A percentile compares a stretch with the other conserved stretches of the same genome.
phyloP scores from a whole-genome alignment of 1,284 basidiomycete species.

The Cryptococcus wingfieldii region DNA sequence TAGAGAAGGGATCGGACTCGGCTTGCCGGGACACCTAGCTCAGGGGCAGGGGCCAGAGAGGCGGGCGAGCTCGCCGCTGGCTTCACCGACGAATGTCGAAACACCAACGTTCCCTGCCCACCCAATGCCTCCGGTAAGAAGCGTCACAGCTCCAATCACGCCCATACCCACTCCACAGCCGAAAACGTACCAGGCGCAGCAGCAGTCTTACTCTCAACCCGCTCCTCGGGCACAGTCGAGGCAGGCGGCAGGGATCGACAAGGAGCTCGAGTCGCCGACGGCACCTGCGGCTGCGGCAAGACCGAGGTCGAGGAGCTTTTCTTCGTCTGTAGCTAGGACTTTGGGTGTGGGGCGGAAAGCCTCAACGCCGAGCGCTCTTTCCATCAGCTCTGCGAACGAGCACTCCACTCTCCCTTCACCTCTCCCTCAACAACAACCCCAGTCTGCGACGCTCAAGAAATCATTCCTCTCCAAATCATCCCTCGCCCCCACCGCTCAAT shows the following conservation, averaged over 20 bases:
- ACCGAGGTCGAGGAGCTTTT: constrained; percentile 40
- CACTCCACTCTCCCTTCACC: constrained; percentile 5
- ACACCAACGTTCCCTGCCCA: not conserved
- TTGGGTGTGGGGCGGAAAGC: constrained; percentile 11
- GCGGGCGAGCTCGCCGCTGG: constrained; percentile 17
- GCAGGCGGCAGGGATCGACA: not conserved
- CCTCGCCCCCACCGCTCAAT: constrained; percentile 5
- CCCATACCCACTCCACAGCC: not conserved
- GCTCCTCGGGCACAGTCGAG: not conserved
- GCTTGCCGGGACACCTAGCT: constrained; percentile 11
- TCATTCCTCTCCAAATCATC: constrained; percentile 17
- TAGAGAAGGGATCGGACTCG: constrained; percentile 13
- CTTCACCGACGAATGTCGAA: constrained; percentile 6
- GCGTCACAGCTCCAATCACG: constrained; percentile 14
- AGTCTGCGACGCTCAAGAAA: constrained; percentile 9
- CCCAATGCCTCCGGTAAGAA: constrained; percentile 12
- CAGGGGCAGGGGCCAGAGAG: not conserved
- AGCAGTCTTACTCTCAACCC: constrained; percentile 4
- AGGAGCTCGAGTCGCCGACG: not conserved
- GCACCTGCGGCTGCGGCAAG: constrained; percentile 1
- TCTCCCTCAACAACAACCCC: not conserved
- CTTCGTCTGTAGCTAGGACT: constrained; percentile 30
- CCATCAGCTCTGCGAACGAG: constrained; percentile 8
- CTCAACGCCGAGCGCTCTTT: constrained; percentile 1
- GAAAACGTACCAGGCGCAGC: not conserved